Evolutionary conservation across 208 protist species (phyloP), one percentile per base, ranked within the genome.

Genomic region (Trypanosoma melophagium): DNA sequence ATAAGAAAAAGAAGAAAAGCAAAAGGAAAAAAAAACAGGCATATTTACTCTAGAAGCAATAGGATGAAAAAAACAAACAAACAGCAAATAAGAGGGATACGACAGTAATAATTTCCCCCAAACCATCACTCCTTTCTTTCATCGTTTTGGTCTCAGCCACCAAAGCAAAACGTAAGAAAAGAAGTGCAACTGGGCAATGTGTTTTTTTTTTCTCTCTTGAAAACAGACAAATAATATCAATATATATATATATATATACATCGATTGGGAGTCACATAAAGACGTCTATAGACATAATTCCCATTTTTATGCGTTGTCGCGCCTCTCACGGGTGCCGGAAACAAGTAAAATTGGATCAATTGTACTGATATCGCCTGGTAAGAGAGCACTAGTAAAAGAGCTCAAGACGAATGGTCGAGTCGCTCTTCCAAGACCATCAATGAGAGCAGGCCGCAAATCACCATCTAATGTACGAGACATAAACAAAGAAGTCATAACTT

Each of bases 121-220:
- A 7, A 35, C 3, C 5, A 35, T 7, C 28, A 35, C 28, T 7
- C 5, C 28, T 35, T 35, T 1, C 5, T 35, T 35, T 35, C 28
- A 35, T 35, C 1, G 28, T 35, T 35, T 35, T 35, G 28, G 28
- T 35, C 28, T 35, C 28, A 35, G 28, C 28, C 5, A 35, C 28
- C 28, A 35, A 35, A 35, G 28, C 28, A 71, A 65, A 60, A 42
- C 19, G 64, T 49, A 59, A 74, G 59, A 24, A 70, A 73, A 71
- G 60, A 74, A 65, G n/a, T n/a, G n/a, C n/a, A n/a, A n/a, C n/a
- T n/a, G n/a, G n/a, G n/a, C n/a, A n/a, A n/a, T n/a, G n/a, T n/a
- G n/a, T 65, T 55, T 69, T 71, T 17, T 61, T 64, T 24, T 47
- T 44, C 62, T 22, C n/a, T 44, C 25, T 19, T 13, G 68, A 50